Conservation (phyloP, 2,329 filamentous ascomycete species). For the Lecanicillium sp. region DNA sequence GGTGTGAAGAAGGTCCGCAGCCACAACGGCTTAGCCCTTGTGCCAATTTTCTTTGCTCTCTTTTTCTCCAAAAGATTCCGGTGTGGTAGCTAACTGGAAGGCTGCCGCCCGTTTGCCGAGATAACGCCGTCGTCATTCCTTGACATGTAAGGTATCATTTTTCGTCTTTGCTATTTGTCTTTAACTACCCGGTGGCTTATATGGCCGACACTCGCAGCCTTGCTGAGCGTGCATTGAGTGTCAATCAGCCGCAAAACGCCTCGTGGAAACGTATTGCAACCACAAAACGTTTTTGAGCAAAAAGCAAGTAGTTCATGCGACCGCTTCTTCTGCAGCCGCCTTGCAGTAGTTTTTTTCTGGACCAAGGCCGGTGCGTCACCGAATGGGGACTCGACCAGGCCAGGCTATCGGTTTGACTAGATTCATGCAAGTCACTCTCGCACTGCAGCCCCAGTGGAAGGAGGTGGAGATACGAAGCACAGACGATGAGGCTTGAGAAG, state of each 20-base stretch:
- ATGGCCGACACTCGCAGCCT: too few species aligned
- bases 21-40: constrained; percentile 6
- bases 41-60: too few species aligned
- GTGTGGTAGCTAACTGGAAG: background rate
- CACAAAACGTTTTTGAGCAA: too few species aligned
- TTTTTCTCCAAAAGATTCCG: background rate
- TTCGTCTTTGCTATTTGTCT: constrained; percentile 5
- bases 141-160: background rate
- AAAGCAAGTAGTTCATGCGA: constrained; percentile 6
- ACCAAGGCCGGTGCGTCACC: background rate
- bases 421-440: constrained; percentile 10
- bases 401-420: background rate
- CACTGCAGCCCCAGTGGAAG: background rate
- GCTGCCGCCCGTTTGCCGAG: background rate
- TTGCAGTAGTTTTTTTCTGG: background rate
- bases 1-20: constrained; percentile 11
- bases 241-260: background rate
- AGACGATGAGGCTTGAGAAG: background rate
- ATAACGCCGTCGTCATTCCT: background rate
- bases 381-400: background rate
- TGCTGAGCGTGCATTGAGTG: too few species aligned
- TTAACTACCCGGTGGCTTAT: background rate
- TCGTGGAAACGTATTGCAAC: too few species aligned
- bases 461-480: constrained; percentile 1
- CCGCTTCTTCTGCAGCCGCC: too few species aligned